Conservation (phyloP, 495 filamentous ascomycete species). For the Stereocaulon alpinum region DNA sequence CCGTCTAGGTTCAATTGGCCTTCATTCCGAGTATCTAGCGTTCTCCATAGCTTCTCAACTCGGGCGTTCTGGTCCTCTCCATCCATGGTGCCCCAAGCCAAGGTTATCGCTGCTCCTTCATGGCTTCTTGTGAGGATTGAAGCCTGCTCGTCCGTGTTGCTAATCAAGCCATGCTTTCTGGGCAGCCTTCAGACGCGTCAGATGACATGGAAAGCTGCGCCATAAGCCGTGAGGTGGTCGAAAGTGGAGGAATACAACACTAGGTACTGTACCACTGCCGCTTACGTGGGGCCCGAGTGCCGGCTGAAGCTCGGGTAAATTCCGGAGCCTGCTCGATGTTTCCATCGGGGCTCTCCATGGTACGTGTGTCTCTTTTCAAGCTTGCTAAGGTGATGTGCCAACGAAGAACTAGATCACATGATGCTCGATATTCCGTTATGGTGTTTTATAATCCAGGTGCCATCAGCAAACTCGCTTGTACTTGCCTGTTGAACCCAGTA, state of each 20-base stretch:
- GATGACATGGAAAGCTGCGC: not conserved
- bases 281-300: too few relatives aligned
- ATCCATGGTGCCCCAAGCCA: conserved; percentile 21
- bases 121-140: not conserved
- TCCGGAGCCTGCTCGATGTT: too few relatives aligned
- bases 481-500: too few relatives aligned
- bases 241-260: not conserved
- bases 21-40: conserved; percentile 62
- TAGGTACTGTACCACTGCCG: not conserved
- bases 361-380: too few relatives aligned
- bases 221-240: not conserved
- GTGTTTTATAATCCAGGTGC: too few relatives aligned
- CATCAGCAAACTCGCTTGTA: too few relatives aligned
- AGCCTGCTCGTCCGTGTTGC: not conserved
- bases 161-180: not conserved
- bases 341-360: too few relatives aligned
- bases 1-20: conserved; percentile 74
- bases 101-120: conserved; percentile 11
- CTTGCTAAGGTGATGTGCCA: too few relatives aligned
- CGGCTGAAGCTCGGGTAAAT: too few relatives aligned
- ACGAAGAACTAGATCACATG: too few relatives aligned
- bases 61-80: conserved; percentile 62
- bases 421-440: too few relatives aligned
- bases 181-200: not conserved
- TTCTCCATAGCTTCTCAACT: conserved; percentile 69